These are phyloP conservation scores for Crithidia thermophila DNA, from an alignment of 208 protist species.

Conservation along the genomic window DNA sequence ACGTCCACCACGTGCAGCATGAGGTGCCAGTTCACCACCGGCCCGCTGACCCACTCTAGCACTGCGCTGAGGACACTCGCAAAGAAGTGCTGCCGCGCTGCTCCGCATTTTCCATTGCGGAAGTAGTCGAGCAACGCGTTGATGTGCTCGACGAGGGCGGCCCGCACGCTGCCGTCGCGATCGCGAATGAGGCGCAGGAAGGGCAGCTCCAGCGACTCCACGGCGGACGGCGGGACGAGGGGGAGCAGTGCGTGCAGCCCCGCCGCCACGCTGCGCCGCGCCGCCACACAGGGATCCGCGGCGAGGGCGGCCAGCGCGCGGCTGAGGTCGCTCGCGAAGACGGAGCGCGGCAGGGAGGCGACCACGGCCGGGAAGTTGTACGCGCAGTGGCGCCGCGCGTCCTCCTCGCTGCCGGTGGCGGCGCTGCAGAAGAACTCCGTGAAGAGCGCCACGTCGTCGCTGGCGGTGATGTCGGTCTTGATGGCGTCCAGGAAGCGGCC, in stretches of 20 bases:
- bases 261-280: slow-evolving; percentile 70
- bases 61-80: slow-evolving; percentile 46
- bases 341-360: slow-evolving; percentile 74
- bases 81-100: slow-evolving; percentile 59
- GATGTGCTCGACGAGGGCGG: slow-evolving; percentile 60
- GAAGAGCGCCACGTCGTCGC: slow-evolving; percentile 86
- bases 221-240: slow-evolving; percentile 66
- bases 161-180: slow-evolving; percentile 54
- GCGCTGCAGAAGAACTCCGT: slow-evolving; percentile 78
- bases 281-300: slow-evolving; percentile 50
- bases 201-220: slow-evolving; percentile 56
- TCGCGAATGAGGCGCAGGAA: slow-evolving; percentile 75
- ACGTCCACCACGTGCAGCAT: slow-evolving; percentile 70
- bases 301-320: slow-evolving; percentile 66
- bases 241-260: slow-evolving; percentile 88
- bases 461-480: slow-evolving; percentile 75
- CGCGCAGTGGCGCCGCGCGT: slow-evolving; percentile 76
- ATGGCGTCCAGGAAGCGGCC: slow-evolving; percentile 88
- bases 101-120: slow-evolving; percentile 36
- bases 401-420: slow-evolving; percentile 58
- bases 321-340: slow-evolving; percentile 71
- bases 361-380: slow-evolving; percentile 91
- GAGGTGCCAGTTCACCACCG: slow-evolving; percentile 69
- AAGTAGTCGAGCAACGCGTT: slow-evolving; percentile 76
- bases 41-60: slow-evolving; percentile 39